Conservation (phyloP, 768 basidiomycete genomes). For the Termitomyces sp. region DNA sequence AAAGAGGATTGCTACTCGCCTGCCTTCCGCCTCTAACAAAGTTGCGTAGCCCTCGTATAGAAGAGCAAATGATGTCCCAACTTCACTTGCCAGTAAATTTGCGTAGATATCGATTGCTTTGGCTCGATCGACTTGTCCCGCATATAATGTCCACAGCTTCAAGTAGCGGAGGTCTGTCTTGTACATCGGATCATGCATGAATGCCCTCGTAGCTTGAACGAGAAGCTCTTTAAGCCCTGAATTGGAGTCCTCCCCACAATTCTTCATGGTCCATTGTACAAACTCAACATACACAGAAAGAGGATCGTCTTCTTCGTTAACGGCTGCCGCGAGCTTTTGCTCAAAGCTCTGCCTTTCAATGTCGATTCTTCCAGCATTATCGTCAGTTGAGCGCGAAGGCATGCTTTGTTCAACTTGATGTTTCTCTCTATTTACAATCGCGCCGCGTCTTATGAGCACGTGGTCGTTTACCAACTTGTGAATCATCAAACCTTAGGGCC, state of each 20-base stretch:
- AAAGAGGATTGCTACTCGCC: slow-evolving; percentile 35
- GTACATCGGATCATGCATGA: slow-evolving; percentile 80
- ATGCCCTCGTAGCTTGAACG: slow-evolving; percentile 77
- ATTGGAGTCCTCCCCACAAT: slow-evolving; percentile 60
- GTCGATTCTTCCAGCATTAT: slow-evolving; percentile 18
- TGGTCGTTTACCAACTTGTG: neutral
- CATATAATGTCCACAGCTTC: slow-evolving; percentile 87
- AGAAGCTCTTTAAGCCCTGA: slow-evolving; percentile 79
- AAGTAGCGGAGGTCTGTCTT: slow-evolving; percentile 86
- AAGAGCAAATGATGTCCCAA: slow-evolving; percentile 71
- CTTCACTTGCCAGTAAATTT: slow-evolving; percentile 64
- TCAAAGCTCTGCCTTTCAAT: slow-evolving; percentile 30
- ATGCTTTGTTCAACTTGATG: slow-evolving; percentile 11
- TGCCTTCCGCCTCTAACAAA: slow-evolving; percentile 67
- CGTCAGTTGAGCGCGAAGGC: slow-evolving; percentile 13
- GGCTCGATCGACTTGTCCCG: slow-evolving; percentile 69
- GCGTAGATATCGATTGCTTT: slow-evolving; percentile 67
- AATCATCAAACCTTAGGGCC: neutral
- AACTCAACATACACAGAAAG: slow-evolving; percentile 82
- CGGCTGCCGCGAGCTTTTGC: slow-evolving; percentile 41
- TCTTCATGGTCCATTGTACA: slow-evolving; percentile 84
- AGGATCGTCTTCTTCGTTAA: slow-evolving; percentile 79
- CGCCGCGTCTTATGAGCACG: slow-evolving; percentile 16
- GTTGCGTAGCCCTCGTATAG: slow-evolving; percentile 91
- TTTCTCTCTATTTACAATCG: slow-evolving; percentile 11